Base-by-base conservation (phyloP, 106 monocot species). In the Platanthera zijinensis region DNA sequence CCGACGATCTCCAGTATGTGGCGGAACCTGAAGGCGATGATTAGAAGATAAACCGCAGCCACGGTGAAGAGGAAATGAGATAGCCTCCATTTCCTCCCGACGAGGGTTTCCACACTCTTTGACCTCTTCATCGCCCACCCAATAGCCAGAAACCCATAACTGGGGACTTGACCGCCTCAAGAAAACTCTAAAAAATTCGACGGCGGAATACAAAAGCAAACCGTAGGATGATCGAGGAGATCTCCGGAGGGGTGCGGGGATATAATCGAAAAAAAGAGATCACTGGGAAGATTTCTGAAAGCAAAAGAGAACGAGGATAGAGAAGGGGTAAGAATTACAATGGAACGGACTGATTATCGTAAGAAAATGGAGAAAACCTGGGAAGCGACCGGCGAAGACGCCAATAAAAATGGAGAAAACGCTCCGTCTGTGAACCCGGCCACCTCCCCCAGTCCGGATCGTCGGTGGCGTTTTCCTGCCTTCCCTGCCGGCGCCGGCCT, bases 21-120 rank as follows among this genome's bases (percentile, higher is more conserved):
- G 79, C 75, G 78, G 30, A 90, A 74, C 73, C 86, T 85, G 78
- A 86, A 19, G 52, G 90, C 74, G 76, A 88, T 78, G 75, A 90
- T 84, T 30, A 93, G 69, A 5, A 93, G 78, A 86, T 93, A 90
- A 52, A 90, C 22, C 10, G 66, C 77, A 15, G 77, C 85, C 5
- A 74, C 83, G 48, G 71, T 85, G 46, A 83, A 12, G 21, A 95
- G 78, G 57, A 83, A 19, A 56, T 78, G 76, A 52, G 77, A 83
- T 19, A 70, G 77, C 32, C 76, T 75, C 32, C 83, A 82, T 46
- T 81, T 76, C 79, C 87, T 71, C 10, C 83, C 57, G 48, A 28
- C 56, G 57, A 84, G 80, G 53, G 68, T 14, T 59, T 87, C 85
- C 49, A 71, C 69, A 73, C 82, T 87, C 71, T 84, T 86, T 54